Percentiles rank a stretch among this genome's conserved stretches.
Conservation (phyloP, 768 basidiomycete species). For the Coprinopsis sp. region DNA sequence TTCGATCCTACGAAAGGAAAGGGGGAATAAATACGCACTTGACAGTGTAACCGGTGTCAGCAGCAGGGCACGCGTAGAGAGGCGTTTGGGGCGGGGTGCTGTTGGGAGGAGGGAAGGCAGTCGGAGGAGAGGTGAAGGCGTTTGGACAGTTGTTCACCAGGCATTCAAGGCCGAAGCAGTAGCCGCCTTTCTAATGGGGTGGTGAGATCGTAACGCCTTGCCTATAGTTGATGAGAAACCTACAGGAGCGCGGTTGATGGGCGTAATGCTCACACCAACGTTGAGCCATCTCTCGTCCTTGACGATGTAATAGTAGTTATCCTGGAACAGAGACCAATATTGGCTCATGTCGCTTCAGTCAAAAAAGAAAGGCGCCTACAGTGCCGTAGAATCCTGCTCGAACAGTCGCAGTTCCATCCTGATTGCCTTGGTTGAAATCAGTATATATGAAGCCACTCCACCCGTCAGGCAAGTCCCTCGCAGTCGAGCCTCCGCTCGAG, state of each 20-base stretch:
- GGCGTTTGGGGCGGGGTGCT: constrained; percentile 18
- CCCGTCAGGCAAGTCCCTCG: constrained; percentile 12
- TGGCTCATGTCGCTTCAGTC: neutral
- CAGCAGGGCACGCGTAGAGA: constrained; percentile 19
- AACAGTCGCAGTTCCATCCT: constrained; percentile 18
- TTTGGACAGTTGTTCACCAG: constrained; percentile 16
- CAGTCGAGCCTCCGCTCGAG: constrained; percentile 15
- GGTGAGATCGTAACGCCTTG: neutral
- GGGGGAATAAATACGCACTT: constrained; percentile 15
- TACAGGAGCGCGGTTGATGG: constrained; percentile 18
- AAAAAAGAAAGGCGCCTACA: constrained; percentile 3
- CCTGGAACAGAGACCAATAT: neutral
- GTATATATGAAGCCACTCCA: constrained; percentile 24
- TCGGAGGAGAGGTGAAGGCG: constrained; percentile 21
- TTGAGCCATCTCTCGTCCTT: constrained; percentile 22
- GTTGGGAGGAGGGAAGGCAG: constrained; percentile 17
- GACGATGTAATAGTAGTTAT: constrained; percentile 23
- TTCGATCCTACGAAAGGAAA: neutral
- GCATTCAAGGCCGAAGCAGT: constrained; percentile 19
- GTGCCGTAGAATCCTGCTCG: constrained; percentile 21
- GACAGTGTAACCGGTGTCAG: constrained; percentile 20
- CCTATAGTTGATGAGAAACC: neutral
- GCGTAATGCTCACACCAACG: constrained; percentile 17
- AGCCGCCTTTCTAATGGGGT: constrained; percentile 13
- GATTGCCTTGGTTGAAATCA: constrained; percentile 20